A percentile compares a stretch with the other conserved stretches of the same genome.
Conservation (phyloP, 768 basidiomycete species). For the Lentinula guzmanii region DNA sequence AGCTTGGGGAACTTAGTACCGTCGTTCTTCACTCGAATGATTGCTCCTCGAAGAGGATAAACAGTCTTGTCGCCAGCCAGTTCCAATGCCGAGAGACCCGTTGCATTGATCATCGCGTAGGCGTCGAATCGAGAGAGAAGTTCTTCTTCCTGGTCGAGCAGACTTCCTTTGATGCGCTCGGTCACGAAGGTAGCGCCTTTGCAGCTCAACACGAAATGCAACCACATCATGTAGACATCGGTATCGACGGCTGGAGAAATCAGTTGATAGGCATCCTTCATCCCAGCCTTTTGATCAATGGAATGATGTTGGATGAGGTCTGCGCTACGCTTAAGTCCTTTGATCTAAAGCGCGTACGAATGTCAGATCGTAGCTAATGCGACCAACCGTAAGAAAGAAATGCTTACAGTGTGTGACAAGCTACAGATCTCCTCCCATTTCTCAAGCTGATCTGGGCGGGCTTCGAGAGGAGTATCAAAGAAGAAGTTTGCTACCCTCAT, state of each 20-base stretch:
- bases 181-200: slow-evolving; percentile 25
- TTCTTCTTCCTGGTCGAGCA: slow-evolving; percentile 19
- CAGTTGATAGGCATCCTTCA: slow-evolving; percentile 29
- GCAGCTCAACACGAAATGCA: slow-evolving; percentile 16
- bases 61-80: slow-evolving; percentile 26
- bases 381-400: neutral
- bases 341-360: slow-evolving; percentile 17
- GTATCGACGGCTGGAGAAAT: slow-evolving; percentile 30
- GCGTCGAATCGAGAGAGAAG: slow-evolving; percentile 21
- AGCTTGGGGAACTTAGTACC: slow-evolving; percentile 29
- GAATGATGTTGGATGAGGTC: slow-evolving; percentile 19
- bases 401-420: slow-evolving; percentile 1
- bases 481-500: slow-evolving; percentile 29
- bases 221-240: slow-evolving; percentile 28
- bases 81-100: slow-evolving; percentile 24
- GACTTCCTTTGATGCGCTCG: slow-evolving; percentile 22
- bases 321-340: slow-evolving; percentile 11
- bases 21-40: slow-evolving; percentile 28
- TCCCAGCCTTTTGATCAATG: slow-evolving; percentile 21
- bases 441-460: slow-evolving; percentile 19
- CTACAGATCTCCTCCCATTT: slow-evolving; percentile 23
- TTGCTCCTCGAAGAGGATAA: slow-evolving; percentile 31
- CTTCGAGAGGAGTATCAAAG: slow-evolving; percentile 21
- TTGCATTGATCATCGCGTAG: slow-evolving; percentile 28
- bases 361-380: slow-evolving; percentile 7